These are phyloP conservation scores for Letharia columbiana DNA, from an alignment of 495 filamentous ascomycete genomes.

Conservation along the genomic window DNA sequence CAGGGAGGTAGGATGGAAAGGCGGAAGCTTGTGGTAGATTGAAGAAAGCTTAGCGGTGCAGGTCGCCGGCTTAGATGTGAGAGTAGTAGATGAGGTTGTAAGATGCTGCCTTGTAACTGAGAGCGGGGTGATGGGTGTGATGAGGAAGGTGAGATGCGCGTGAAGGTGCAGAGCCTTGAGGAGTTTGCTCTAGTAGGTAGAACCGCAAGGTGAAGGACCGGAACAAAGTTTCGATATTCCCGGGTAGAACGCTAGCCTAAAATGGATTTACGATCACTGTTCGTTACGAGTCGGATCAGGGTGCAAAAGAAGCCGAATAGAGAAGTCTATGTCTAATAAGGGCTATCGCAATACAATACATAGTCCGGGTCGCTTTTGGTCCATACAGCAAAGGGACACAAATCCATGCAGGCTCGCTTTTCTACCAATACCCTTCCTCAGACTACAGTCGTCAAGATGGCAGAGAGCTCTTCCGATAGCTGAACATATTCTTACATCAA, in stretches of 20 bases:
- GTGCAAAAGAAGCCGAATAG: not conserved
- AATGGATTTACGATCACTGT: not conserved
- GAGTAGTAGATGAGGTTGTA: not conserved
- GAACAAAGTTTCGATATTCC: conserved; percentile 6
- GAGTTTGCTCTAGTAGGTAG: not conserved
- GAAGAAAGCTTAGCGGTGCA: conserved; percentile 40
- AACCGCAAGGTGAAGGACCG: conserved; percentile 4
- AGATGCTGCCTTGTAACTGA: not conserved
- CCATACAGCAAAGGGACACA: not conserved
- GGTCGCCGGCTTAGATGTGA: conserved; percentile 32
- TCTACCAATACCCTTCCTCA: not conserved
- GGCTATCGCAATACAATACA: not conserved
- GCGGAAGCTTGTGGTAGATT: conserved; percentile 5
- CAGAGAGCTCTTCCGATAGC: not conserved
- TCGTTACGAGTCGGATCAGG: not conserved
- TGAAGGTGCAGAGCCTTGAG: conserved; percentile 3
- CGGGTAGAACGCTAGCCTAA: not conserved
- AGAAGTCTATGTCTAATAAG: not conserved
- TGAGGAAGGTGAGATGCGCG: conserved; percentile 7
- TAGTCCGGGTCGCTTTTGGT: not conserved
- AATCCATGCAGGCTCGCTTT: not conserved
- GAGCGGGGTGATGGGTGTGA: conserved; percentile 2
- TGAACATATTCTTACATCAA: not conserved
- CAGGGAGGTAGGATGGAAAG: conserved; percentile 26
- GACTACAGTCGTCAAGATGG: not conserved